phyloP scores from a whole-genome alignment of 2,329 filamentous ascomycete genomes.

The Teratosphaeria nubilosa region DNA sequence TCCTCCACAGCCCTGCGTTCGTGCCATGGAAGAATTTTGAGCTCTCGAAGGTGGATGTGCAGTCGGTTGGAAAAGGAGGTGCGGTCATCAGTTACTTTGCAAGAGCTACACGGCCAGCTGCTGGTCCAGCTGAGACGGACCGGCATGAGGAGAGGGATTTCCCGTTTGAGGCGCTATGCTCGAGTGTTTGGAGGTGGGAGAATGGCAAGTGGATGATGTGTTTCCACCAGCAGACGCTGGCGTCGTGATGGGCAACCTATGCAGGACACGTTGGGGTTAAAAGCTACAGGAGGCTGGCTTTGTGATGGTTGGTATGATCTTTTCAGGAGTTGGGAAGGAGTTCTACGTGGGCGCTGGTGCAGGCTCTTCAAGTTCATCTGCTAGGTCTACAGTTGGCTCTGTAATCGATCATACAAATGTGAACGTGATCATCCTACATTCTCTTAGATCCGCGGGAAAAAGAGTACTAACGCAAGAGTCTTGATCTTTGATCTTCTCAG shows the following conservation, averaged over 20 bases:
- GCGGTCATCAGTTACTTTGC: conserved; percentile 20
- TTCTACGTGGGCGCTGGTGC: too few species aligned
- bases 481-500: too few species aligned
- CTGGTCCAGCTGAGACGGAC: neutral
- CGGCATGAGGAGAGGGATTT: conserved; percentile 11
- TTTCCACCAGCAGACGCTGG: conserved; percentile 23
- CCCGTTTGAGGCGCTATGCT: conserved; percentile 21
- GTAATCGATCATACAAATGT: too few species aligned
- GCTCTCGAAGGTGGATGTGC: conserved; percentile 19
- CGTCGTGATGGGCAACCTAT: neutral
- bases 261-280: neutral
- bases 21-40: conserved; percentile 21
- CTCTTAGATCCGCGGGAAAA: too few species aligned
- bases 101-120: conserved; percentile 13
- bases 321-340: too few species aligned
- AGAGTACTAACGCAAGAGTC: too few species aligned
- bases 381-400: too few species aligned
- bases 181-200: conserved; percentile 19
- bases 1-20: conserved; percentile 18
- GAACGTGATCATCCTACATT: too few species aligned
- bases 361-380: too few species aligned
- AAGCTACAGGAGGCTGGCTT: neutral
- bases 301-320: too few species aligned
- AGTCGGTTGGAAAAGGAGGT: conserved; percentile 14
- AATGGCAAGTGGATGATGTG: conserved; percentile 17